Base-by-base conservation (phyloP, 768 basidiomycete species). In the Pleurotus tuoliensis region DNA sequence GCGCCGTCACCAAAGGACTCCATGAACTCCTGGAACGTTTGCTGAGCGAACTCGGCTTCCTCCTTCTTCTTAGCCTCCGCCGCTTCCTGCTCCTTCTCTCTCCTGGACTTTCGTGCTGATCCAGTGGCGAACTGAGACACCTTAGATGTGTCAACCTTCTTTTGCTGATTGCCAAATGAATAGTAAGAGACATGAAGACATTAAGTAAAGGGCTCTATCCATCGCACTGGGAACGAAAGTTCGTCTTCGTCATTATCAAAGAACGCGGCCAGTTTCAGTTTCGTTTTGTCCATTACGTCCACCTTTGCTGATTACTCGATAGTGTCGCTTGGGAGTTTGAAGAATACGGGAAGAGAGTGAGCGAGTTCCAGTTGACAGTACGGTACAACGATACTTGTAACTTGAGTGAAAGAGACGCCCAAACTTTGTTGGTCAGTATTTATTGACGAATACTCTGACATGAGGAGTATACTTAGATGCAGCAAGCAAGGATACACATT, bases 81-180 rank as follows among this genome's bases (percentile, higher is more conserved):
- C 48, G 88, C 88, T 64, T 98, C 95, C 65, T 86, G 87, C 67
- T 98, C 97, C 64, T 90, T 89, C 72, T 98, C 95, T 61, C 90
- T 80, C 57, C 88, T 86, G 13, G 94, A 94, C 75, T 98, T 98
- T 58, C 87, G 84, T 52, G 87, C 83, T 38, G 82, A 90, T n/a
- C 90, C 94, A 66, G 92, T 84, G 30, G 90, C 72, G 72, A 91
- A 97, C 47, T 91, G 88, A 37, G 90, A 88, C 57, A 90, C 73
- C 72, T 96, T 96, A 64, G 87, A 82, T 66, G 89, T 87, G 64
- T 92, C 92, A 58, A 96, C 78, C 57, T 88, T 76, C 78, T 88
- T 92, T 83, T 85, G 88, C 92, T 94, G 80, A 63, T 70, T 70
- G 67, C 66, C 61, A 74, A 70, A 71, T 68, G 68, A 73, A 74